These are phyloP conservation scores for Camelina laxa DNA, from an alignment of 345 rosid species.

Conservation along the genomic window DNA sequence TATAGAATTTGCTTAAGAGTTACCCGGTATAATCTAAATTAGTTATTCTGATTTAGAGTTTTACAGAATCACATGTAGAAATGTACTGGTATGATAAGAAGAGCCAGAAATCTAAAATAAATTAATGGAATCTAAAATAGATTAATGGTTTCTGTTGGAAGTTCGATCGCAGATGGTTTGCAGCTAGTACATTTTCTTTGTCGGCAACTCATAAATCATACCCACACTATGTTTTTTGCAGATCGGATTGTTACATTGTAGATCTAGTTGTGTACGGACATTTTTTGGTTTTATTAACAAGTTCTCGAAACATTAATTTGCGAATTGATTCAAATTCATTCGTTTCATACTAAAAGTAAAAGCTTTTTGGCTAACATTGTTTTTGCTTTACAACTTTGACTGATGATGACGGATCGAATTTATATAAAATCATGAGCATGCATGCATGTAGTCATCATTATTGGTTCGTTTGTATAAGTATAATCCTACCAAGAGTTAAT, in stretches of 20 bases:
- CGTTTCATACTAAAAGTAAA: conserved; percentile 14
- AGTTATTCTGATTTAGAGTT: neutral
- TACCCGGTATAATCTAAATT: neutral
- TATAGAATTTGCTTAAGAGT: neutral
- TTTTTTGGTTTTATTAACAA: neutral
- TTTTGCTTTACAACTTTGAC: conserved; percentile 27
- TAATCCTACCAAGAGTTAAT: neutral
- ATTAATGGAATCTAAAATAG: neutral
- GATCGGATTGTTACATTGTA: neutral
- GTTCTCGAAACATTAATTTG: neutral
- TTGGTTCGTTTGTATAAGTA: conserved; percentile 8
- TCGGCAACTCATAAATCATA: too few relatives aligned
- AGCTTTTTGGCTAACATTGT: neutral
- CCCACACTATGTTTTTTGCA: neutral
- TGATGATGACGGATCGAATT: conserved; percentile 12
- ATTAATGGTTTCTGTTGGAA: neutral
- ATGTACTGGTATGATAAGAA: too few relatives aligned
- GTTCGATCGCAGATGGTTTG: conserved; percentile 17
- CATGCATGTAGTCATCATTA: conserved; percentile 7
- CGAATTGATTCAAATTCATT: neutral
- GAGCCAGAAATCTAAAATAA: neutral
- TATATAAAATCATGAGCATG: neutral
- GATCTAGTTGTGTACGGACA: neutral
- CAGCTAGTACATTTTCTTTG: neutral
- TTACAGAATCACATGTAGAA: too few relatives aligned